Evolutionary conservation across 164 flowering plant genomes (phyloP).

Genomic region (Protea cynaroides): DNA sequence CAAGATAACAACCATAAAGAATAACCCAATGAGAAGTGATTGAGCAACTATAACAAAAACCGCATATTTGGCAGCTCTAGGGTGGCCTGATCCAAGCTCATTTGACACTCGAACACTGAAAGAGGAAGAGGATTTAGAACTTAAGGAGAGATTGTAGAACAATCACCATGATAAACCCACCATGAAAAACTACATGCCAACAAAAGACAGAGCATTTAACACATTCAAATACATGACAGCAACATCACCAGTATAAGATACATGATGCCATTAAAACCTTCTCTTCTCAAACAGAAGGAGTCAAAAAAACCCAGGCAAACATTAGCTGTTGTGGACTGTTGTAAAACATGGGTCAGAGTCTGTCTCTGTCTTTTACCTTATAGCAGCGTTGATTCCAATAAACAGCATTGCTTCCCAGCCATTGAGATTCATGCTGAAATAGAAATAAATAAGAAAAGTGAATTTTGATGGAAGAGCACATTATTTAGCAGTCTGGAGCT

Average conservation of each 20-base stretch:
- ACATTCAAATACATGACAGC: neutral
- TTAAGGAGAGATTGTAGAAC: neutral
- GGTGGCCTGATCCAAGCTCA: conserved; percentile 87
- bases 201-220: neutral
- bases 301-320: no score
- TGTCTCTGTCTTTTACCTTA: conserved; percentile 44
- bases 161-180: neutral
- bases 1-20: conserved; percentile 44
- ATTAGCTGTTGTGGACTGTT: no score
- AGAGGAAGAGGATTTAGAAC: neutral
- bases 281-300: neutral
- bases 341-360: no score
- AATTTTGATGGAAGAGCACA: neutral
- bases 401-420: conserved; percentile 95
- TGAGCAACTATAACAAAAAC: conserved; percentile 49
- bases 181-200: neutral
- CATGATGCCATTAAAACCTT: neutral
- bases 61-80: conserved; percentile 81
- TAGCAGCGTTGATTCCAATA: conserved; percentile 90
- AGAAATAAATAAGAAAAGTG: conserved; percentile 1
- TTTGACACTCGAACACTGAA: conserved; percentile 80
- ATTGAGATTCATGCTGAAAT: conserved; percentile 80
- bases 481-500: no score
- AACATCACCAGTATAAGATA: neutral
- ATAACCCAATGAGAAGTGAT: conserved; percentile 66